phyloP scores from a whole-genome alignment of 352 stramenopile species.

The Phytophthora citrophthora region DNA sequence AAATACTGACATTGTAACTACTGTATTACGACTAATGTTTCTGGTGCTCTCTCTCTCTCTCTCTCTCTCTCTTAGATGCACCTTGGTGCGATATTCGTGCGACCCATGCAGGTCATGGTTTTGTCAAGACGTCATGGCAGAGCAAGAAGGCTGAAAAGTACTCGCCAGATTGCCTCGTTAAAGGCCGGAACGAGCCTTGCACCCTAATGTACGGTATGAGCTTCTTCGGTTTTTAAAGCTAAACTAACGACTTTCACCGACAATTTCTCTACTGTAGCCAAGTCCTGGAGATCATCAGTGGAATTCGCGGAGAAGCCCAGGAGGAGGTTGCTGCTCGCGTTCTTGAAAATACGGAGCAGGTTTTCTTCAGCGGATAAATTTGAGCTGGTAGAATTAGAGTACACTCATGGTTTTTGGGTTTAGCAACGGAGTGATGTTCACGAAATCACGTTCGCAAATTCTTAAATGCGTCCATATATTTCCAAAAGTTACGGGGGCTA shows the following conservation, averaged over 20 bases:
- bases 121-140: slow-evolving; percentile 90
- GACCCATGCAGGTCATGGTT: slow-evolving; percentile 91
- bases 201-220: slow-evolving; percentile 92
- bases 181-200: slow-evolving; percentile 96
- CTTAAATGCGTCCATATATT: too few species aligned
- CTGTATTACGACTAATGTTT: not conserved
- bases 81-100: slow-evolving; percentile 97
- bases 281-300: slow-evolving; percentile 85
- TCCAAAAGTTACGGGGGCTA: too few species aligned
- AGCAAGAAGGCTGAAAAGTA: slow-evolving; percentile 96
- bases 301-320: slow-evolving; percentile 57
- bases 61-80: slow-evolving; percentile 83
- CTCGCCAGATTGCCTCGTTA: slow-evolving; percentile 85
- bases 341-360: slow-evolving; percentile 63
- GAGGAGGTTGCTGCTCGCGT: slow-evolving; percentile 53
- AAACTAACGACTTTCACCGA: slow-evolving; percentile 1
- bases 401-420: too few species aligned
- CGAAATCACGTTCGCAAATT: too few species aligned
- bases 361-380: slow-evolving; percentile 60
- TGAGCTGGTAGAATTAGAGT: not conserved
- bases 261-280: slow-evolving; percentile 46
- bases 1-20: not conserved
- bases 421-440: too few species aligned
- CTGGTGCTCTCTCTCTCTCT: not conserved
- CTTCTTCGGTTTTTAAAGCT: too few species aligned